Evolutionary conservation across 129 eudicot species (phyloP), one percentile per base, ranked within the genome.

Genomic region (Artemisia annua): DNA sequence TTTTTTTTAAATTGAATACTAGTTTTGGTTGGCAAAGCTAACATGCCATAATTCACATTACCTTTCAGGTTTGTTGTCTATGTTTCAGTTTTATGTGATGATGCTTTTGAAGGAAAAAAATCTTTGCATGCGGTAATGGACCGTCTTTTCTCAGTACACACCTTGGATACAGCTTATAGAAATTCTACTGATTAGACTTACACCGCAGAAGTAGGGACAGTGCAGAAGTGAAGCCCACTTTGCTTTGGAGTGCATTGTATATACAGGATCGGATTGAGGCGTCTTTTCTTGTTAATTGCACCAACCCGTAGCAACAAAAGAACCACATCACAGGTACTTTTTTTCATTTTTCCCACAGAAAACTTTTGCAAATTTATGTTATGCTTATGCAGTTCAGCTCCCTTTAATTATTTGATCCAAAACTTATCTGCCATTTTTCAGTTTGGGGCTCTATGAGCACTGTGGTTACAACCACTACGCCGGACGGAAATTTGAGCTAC

Each of bases 171-270:
- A 65, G 50, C 87, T 46, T 88, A 79, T 35, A 60, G 68, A 63
- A 74, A 18, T 80, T 68, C 63, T 20, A 46, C 15, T 1, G 83
- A 79, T 51, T 71, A 68, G 69, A 65, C 14, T 17, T 81, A 75
- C 10, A 66, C 60, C 49, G 48, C 79, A 15, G 85, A 79, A 77
- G 76, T 15, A 30, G 86, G 83, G 44, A 94, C 97, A 85, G 89
- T 74, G 84, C 86, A 43, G 35, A 30, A 30, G 35, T 30, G 35
- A 88, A 85, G 49, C 96, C 97, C 51, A 26, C 83, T 70, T 88
- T 90, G 79, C 83, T 88, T 46, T 95, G 99, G 97, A 85, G 89
- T 74, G 83, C 86, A 32, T 57, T 81, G 58, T 95, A 85, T 80
- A 72, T 82, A 49, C 99, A 95, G 73, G 97, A 90, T 63, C 58